Evolutionary conservation across 116 monocot species (phyloP), one percentile per base, ranked within the genome.

Genomic region (Zostera marina): DNA sequence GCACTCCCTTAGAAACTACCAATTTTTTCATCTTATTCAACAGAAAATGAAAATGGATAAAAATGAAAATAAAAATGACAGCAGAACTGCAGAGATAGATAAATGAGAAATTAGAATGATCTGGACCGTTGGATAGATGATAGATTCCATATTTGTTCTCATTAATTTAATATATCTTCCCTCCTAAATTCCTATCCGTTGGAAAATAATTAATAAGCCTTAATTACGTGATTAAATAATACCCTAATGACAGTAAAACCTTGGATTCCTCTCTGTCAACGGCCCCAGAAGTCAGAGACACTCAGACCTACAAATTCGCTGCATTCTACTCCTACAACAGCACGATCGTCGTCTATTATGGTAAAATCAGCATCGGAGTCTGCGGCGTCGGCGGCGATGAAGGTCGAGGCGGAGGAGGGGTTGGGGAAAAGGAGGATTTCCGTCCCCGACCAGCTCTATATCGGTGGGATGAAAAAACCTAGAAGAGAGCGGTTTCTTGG

Each of bases 401-500:
- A 20, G 41, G 63, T 24, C 20, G 51, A 26, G 19, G 38, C 51
- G 52, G 63, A 25, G 11, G 23, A 15, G 3, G 62, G 62, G 62
- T 44, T 39, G 46, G 61, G 46, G 61, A 42, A 49, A 49, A 52
- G 63, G 4, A 46, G 41, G 41, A 32, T 4, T n/a, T 40, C 40
- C 20, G 52, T 1, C 21, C 40, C 11, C 9, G 19, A 20, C 6
- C 32, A 52, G 38, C 52, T 63, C 40, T 52, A 42, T 26, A 19
- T 41, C 13, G 63, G 63, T 8, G 63, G 48, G 48, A 22, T 53
- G 55, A 65, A 64, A 59, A 71, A 58, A 57, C 57, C 19, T 23
- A 71, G 53, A 52, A 51, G 52, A 40, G 71, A 73, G 51, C 82
- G 79, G 69, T 76, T 72, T 58, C 66, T 81, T 47, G 82, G 82